These are phyloP conservation scores for Russula sp. DNA, from an alignment of 768 basidiomycete species.

Conservation along the genomic window DNA sequence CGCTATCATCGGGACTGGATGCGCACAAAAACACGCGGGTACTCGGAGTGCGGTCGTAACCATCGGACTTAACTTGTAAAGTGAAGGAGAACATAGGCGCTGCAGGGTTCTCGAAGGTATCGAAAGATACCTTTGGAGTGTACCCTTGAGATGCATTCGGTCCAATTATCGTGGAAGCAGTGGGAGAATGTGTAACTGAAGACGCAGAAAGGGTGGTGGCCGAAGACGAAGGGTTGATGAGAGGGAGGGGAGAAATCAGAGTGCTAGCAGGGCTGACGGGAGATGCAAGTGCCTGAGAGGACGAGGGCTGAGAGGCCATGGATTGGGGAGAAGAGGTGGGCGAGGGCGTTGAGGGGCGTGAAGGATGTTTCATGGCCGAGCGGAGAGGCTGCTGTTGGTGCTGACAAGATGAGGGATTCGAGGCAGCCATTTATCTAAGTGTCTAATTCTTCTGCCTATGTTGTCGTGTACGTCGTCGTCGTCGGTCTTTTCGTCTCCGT, in stretches of 20 bases:
- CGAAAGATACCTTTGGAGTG: conserved; percentile 75
- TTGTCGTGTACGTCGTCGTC: no score
- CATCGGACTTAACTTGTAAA: conserved; percentile 74
- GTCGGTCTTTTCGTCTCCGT: no score
- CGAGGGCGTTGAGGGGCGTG: conserved; percentile 25
- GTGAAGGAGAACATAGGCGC: conserved; percentile 87
- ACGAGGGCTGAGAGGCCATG: conserved; percentile 9
- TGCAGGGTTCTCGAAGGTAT: conserved; percentile 77
- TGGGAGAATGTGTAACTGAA: conserved; percentile 2
- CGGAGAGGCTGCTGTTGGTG: conserved; percentile 35
- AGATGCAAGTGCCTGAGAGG: neutral
- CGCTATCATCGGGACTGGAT: conserved; percentile 81
- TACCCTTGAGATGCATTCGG: conserved; percentile 28
- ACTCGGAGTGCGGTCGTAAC: conserved; percentile 63
- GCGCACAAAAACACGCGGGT: conserved; percentile 91
- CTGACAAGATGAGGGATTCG: conserved; percentile 22
- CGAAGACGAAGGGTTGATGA: conserved; percentile 3
- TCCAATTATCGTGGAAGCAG: conserved; percentile 23
- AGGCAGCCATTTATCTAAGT: conserved; percentile 5
- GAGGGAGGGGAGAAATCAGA: neutral
- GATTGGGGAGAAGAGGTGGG: conserved; percentile 19
- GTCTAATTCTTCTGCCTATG: neutral
- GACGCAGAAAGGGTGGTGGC: conserved; percentile 4
- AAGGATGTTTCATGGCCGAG: conserved; percentile 47
- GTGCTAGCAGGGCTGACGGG: conserved; percentile 1